Base-by-base conservation (phyloP, 495 filamentous ascomycete species). In the Oidiodendron maius region DNA sequence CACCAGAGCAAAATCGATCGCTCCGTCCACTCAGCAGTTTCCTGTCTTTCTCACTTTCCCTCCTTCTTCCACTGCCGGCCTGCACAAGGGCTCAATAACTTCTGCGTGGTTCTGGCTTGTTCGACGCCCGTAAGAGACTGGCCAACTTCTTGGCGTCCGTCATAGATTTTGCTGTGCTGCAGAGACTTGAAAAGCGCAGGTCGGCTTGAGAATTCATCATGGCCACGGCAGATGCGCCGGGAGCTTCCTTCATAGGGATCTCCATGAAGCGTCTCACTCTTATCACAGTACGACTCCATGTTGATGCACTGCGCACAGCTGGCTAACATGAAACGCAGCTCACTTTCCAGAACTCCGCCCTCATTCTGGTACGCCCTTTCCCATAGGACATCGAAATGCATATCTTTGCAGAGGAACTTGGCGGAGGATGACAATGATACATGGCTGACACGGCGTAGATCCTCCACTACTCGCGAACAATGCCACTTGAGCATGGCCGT, bases 401-500 rank as follows among this genome's bases (percentile, higher is more conserved):
- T 23, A 26, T 24, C 18, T 52, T 17, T 4, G 25, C 21, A 26
- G 21, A 17, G 36, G 20, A 25, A 28, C 18, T 16, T 48, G 22
- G 15, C 17, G 16, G 15, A 12, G 5, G 11, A 38, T 5, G 36
- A 26, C n/a, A 25, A 24, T 8, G 17, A 15, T 26, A 17, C 30
- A 18, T 55, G 30, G 35, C 38, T 55, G 30, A 55, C 38, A 57
- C 15, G 4, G 36, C 40, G 23, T 36, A 60, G 57, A 75, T 96
- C 32, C 82, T 91, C 71, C 91, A 95, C 69, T 96, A 96, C 62
- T 95, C 91, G 11, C 78, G 90, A 54, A 77, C 90, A 36, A 98
- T 98, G 93, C 84, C 88, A 4, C 74, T 81, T 16, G 77, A 80
- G 25, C 80, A 81, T 56, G 85, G 87, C 42, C 88, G 87, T 53